Evolutionary conservation across 345 rosid genomes (phyloP).

Genomic region (Arabidopsis thaliana): DNA sequence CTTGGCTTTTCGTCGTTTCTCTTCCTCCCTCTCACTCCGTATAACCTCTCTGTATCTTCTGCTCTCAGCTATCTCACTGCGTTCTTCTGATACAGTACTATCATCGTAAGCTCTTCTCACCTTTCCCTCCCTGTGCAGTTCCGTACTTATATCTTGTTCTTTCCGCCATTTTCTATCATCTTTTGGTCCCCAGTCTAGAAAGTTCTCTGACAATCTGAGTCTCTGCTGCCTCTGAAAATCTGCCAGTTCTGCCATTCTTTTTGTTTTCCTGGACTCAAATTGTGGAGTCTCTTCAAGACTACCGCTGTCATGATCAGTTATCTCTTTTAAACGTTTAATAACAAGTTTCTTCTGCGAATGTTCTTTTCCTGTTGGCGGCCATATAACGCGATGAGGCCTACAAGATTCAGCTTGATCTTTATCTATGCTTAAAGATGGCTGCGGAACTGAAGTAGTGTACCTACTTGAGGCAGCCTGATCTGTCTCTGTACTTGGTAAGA

Average conservation of each 20-base stretch:
- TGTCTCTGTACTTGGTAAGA: conserved; percentile 53
- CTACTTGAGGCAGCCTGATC: conserved; percentile 59
- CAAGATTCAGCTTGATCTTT: conserved; percentile 65
- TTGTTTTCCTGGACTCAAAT: conserved; percentile 69
- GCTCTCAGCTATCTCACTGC: conserved; percentile 65
- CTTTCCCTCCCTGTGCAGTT: conserved; percentile 58
- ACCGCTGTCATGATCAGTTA: conserved; percentile 65
- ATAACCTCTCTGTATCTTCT: conserved; percentile 72
- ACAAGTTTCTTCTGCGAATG: conserved; percentile 74
- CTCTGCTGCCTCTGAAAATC: conserved; percentile 65
- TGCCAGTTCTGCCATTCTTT: conserved; percentile 78
- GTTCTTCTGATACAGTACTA: conserved; percentile 56
- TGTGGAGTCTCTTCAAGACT: conserved; percentile 75
- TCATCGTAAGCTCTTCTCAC: conserved; percentile 52
- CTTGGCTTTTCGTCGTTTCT: conserved; percentile 73
- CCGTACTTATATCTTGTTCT: conserved; percentile 77
- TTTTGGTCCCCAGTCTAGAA: conserved; percentile 58
- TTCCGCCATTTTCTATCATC: conserved; percentile 79
- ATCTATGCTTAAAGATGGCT: conserved; percentile 55
- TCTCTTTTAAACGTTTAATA: conserved; percentile 74
- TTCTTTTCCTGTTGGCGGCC: conserved; percentile 80
- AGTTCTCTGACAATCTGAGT: conserved; percentile 49
- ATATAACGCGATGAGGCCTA: conserved; percentile 75
- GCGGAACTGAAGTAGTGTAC: conserved; percentile 59
- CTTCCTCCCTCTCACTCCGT: conserved; percentile 85